Evolutionary conservation across 1,284 basidiomycete species (phyloP), one percentile per base, ranked within the genome.

Genomic region (Puccinia coronata): DNA sequence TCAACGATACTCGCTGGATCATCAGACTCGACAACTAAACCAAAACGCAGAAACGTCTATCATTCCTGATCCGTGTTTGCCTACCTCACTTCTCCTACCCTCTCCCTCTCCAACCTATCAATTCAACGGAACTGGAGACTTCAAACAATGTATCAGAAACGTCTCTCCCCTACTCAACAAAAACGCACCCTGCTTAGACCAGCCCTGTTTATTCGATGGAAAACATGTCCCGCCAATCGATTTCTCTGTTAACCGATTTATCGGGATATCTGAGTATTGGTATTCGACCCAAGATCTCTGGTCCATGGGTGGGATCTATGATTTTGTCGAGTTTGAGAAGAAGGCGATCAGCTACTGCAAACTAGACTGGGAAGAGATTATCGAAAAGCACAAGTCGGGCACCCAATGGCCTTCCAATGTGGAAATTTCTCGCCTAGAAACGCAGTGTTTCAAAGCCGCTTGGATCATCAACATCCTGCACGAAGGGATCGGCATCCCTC

Each of bases 381-480:
- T 93, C 84, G 84, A 87, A 36, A 61, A 61, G 12, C 91, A 96
- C 84, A 90, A 76, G 91, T 83, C 85, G 86, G 80, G 89, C 88
- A 16, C 88, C 88, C 67, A 82, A 47, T 80, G 67, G 67, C 78
- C 69, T 14, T 83, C 83, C 36, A 83, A 84, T 84, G 91, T 97
- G 76, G 94, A 96, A 85, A 87, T 93, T 55, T 90, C 92, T 51
- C 90, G 96, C 47, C 87, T 99, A 82, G 91, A 96, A 87, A 93
- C 96, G 92, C 97, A 99, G 86, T 99, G 97, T 86, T 99, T 99
- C 91, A 99, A 99, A 86, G 95, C 96, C 0, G 96, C 96, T 0
- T 99, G 97, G 97, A 90, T 99, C 82, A 92, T 92, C 80, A 98
- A 98, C 85, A 92, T 99, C 34, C 88, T 99, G 4, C 96, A 99